Conservation (phyloP, 164 flowering plant genomes). For the Stephania yunnanensis region DNA sequence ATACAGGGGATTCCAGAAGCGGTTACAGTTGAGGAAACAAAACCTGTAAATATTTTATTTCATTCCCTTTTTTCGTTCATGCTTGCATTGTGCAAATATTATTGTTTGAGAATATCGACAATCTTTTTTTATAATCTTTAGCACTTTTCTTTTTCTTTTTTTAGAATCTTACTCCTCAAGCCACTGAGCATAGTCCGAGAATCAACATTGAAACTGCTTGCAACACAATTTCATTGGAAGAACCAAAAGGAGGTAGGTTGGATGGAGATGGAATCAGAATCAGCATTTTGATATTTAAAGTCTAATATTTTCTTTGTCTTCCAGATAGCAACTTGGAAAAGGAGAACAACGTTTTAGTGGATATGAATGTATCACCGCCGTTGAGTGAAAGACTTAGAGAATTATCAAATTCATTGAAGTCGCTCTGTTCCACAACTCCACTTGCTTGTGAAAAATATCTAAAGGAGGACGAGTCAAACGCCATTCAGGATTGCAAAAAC, state of each 20-base stretch:
- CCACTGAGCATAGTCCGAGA: background rate
- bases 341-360: background rate
- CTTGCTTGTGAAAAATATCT: background rate
- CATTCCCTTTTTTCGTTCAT: background rate
- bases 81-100: background rate
- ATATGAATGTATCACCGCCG: conserved; percentile 1
- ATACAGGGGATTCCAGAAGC: background rate
- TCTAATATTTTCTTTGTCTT: background rate
- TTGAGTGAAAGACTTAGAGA: conserved; percentile 2
- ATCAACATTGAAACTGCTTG: background rate
- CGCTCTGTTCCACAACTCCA: background rate
- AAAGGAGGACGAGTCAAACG: background rate
- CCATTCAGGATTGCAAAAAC: background rate
- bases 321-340: conserved; percentile 1
- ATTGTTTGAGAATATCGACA: too few species aligned
- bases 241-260: conserved; percentile 2
- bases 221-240: background rate
- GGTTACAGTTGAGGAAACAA: background rate
- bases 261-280: background rate
- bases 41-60: background rate
- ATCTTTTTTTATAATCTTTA: background rate
- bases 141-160: background rate
- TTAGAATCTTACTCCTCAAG: background rate
- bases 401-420: conserved; percentile 4
- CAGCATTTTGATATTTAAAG: background rate